These are phyloP conservation scores for Rhytidiadelphus loreus DNA, from an alignment of 225 moss, liverwort and hornwort genomes.

Conservation along the genomic window DNA sequence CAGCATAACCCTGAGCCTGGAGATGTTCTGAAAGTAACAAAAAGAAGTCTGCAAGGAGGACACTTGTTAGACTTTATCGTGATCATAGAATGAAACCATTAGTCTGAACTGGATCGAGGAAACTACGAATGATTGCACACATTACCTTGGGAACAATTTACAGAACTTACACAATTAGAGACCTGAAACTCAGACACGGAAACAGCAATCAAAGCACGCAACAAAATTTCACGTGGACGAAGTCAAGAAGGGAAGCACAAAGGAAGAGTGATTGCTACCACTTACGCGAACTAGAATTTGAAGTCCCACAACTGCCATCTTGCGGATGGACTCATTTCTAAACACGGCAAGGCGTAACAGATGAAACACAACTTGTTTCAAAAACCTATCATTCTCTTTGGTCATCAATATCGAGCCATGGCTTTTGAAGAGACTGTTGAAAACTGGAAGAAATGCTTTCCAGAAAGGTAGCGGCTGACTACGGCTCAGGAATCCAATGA, in stretches of 20 bases:
- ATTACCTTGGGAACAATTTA: background rate
- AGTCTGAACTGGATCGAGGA: background rate
- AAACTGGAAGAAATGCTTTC: slow-evolving; percentile 95
- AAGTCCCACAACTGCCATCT: slow-evolving; percentile 88
- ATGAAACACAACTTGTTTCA: slow-evolving; percentile 97
- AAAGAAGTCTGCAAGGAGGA: slow-evolving; percentile 71
- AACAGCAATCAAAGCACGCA: background rate
- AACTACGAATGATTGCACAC: background rate
- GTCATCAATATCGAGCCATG: slow-evolving; percentile 93
- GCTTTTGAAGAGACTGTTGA: slow-evolving; percentile 64
- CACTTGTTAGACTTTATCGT: background rate
- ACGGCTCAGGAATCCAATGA: slow-evolving; percentile 85
- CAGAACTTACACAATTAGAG: background rate
- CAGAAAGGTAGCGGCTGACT: slow-evolving; percentile 89
- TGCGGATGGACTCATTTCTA: slow-evolving; percentile 88
- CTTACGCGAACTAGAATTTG: slow-evolving; percentile 94
- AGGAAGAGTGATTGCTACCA: background rate
- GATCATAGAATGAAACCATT: background rate
- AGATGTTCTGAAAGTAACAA: slow-evolving; percentile 73
- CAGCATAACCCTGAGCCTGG: slow-evolving; percentile 93
- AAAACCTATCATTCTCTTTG: slow-evolving; percentile 90
- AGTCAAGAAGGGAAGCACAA: background rate
- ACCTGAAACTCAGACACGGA: background rate
- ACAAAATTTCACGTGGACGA: background rate
- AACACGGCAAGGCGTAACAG: slow-evolving; percentile 90